phyloP scores from a whole-genome alignment of 73 alveolate species.

The Tetrahymena elliotti region DNA sequence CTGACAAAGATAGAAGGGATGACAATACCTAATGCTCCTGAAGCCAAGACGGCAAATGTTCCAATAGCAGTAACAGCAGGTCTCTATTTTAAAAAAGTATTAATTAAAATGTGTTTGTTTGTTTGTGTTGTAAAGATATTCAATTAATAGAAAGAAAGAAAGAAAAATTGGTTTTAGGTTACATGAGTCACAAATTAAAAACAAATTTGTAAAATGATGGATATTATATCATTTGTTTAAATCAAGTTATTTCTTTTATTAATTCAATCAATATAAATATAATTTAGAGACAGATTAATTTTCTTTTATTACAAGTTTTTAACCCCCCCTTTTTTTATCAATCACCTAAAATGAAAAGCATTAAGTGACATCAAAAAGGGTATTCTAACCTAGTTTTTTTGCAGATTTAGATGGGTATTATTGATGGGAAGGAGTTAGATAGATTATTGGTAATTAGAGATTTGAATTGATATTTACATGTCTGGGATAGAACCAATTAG shows the following conservation, averaged over 20 bases:
- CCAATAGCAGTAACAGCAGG: neutral
- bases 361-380: too few relatives aligned
- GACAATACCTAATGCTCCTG: conserved; percentile 16
- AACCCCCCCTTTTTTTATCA: neutral
- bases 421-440: neutral
- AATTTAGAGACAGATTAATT: neutral
- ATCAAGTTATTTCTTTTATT: neutral
- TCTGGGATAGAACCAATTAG: conserved; percentile 55
- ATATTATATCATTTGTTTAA: neutral
- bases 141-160: neutral
- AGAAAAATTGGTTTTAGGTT: neutral
- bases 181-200: neutral
- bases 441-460: neutral
- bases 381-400: too few relatives aligned
- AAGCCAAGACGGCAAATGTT: neutral
- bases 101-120: too few relatives aligned
- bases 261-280: neutral
- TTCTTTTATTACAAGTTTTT: neutral
- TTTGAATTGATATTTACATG: conserved; percentile 27
- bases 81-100: neutral
- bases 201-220: neutral
- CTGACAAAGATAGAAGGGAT: conserved; percentile 27
- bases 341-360: too few relatives aligned
- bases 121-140: too few relatives aligned
- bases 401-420: neutral